Evolutionary conservation across 208 protist genomes (phyloP).

Genomic region (Leishmania guyanensis): DNA sequence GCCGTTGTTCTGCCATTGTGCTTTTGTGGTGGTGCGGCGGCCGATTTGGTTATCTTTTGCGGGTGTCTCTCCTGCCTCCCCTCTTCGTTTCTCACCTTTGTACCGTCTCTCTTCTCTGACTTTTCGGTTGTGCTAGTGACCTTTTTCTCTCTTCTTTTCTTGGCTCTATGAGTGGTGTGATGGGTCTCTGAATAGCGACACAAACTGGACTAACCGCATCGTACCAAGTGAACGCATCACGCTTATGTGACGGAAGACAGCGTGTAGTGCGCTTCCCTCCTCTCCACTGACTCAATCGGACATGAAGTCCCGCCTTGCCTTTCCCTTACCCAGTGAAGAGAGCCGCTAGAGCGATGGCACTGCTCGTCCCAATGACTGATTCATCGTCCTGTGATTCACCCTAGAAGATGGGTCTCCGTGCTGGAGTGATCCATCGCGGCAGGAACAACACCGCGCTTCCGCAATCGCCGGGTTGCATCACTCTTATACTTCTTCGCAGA

Average conservation of each 20-base stretch:
- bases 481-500: neutral
- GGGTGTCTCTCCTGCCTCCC: neutral
- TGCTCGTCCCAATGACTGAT: neutral
- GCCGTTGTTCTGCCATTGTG: neutral
- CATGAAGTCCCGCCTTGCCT: neutral
- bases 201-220: neutral
- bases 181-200: neutral
- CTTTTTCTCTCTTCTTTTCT: neutral
- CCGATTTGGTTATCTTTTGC: neutral
- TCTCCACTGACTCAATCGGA: neutral
- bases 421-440: neutral
- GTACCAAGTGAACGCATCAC: neutral
- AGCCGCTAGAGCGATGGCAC: neutral
- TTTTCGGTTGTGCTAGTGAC: neutral
- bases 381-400: neutral
- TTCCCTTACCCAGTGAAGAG: neutral
- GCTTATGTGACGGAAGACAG: neutral
- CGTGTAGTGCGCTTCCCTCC: neutral
- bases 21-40: neutral
- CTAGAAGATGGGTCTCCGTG: neutral
- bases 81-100: neutral
- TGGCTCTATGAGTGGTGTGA: no score
- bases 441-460: no score
- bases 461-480: neutral
- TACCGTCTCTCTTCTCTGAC: constrained; percentile 2